Evolutionary conservation across 192 early-diverging fungal genomes (phyloP).

Genomic region (Endogone sp.): DNA sequence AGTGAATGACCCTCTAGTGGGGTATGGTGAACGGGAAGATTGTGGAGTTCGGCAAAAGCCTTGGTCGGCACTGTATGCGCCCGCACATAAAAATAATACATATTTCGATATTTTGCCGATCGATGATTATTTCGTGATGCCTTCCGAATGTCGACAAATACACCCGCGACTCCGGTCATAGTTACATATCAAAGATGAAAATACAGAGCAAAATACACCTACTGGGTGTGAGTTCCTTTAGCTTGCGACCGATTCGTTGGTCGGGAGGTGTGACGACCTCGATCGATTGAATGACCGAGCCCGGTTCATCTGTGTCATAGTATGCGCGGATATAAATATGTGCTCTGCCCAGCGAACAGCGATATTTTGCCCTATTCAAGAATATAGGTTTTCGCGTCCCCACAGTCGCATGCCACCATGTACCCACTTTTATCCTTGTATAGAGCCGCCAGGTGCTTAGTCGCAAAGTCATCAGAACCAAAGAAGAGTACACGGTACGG

Average conservation of each 20-base stretch:
- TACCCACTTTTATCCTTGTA: slow-evolving; percentile 41
- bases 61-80: slow-evolving; percentile 45
- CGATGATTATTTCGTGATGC: neutral
- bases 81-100: too few species aligned
- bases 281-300: slow-evolving; percentile 12
- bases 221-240: slow-evolving; percentile 16
- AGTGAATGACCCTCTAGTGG: slow-evolving; percentile 40
- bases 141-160: slow-evolving; percentile 2
- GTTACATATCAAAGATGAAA: too few species aligned
- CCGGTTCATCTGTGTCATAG: slow-evolving; percentile 23
- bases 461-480: slow-evolving; percentile 83
- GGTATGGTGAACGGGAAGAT: slow-evolving; percentile 44
- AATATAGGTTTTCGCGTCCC: slow-evolving; percentile 31
- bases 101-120: too few species aligned
- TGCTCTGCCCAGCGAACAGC: too few species aligned
- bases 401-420: neutral
- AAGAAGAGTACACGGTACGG: slow-evolving; percentile 67
- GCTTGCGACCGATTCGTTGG: slow-evolving; percentile 30
- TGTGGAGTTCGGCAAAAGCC: slow-evolving; percentile 30
- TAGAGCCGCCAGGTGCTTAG: slow-evolving; percentile 53
- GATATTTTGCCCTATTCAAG: too few species aligned
- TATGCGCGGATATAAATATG: slow-evolving; percentile 15
- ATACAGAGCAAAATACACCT: too few species aligned
- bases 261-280: slow-evolving; percentile 29
- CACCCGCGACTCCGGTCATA: too few species aligned